phyloP scores from a whole-genome alignment of 257 asterid genomes.

The Primulina eburnea region DNA sequence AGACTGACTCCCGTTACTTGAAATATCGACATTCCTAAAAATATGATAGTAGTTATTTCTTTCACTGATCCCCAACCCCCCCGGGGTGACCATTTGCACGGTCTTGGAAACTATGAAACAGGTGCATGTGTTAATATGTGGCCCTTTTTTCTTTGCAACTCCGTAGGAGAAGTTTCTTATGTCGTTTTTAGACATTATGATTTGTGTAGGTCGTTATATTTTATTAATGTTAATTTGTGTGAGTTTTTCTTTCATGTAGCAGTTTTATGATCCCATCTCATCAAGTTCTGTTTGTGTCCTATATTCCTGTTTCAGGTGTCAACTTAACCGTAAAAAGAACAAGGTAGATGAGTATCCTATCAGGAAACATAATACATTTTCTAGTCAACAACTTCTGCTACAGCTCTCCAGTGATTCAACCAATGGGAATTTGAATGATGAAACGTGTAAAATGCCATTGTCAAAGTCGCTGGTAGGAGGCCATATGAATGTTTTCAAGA shows the following conservation, averaged over 20 bases:
- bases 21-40: neutral
- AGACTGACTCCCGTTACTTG: neutral
- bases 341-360: slow-evolving; percentile 61
- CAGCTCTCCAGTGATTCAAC: slow-evolving; percentile 58
- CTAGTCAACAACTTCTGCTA: slow-evolving; percentile 43
- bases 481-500: slow-evolving; percentile 69
- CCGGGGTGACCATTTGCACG: too few species aligned
- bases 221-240: neutral
- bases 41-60: neutral
- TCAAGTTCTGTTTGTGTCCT: slow-evolving; percentile 15
- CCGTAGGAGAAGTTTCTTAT: neutral
- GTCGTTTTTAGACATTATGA: slow-evolving; percentile 7
- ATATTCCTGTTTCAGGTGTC: slow-evolving; percentile 55
- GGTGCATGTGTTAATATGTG: neutral
- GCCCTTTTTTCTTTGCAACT: neutral
- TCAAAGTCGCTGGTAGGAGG: slow-evolving; percentile 87
- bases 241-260: neutral
- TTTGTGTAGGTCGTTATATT: slow-evolving; percentile 12
- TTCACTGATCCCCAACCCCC: too few species aligned
- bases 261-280: slow-evolving; percentile 5
- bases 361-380: slow-evolving; percentile 43
- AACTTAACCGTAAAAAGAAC: slow-evolving; percentile 61
- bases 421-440: slow-evolving; percentile 67
- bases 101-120: neutral
- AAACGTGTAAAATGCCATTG: slow-evolving; percentile 60